These are phyloP conservation scores for Fusarium paranaense DNA, from an alignment of 2,329 filamentous ascomycete genomes.

Conservation along the genomic window DNA sequence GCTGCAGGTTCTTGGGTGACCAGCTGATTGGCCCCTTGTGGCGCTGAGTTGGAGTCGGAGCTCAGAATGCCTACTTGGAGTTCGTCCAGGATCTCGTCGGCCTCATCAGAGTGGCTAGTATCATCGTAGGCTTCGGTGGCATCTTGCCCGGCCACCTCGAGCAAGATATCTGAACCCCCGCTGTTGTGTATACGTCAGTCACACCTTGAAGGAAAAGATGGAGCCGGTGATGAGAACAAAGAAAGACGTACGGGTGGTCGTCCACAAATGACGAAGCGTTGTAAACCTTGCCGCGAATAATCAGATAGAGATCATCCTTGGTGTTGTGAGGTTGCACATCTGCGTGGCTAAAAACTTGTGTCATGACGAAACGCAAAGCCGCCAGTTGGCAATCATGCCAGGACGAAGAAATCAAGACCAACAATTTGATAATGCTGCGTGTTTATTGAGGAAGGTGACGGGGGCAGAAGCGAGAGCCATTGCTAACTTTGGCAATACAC, in stretches of 20 bases:
- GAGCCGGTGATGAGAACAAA: not conserved
- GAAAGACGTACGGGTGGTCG: slow-evolving; percentile 16
- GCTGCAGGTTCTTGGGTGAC: slow-evolving; percentile 65
- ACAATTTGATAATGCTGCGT: not conserved
- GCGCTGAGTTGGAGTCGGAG: slow-evolving; percentile 54
- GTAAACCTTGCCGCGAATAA: slow-evolving; percentile 16
- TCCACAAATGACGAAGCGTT: slow-evolving; percentile 6
- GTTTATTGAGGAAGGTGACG: not conserved
- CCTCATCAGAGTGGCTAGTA: slow-evolving; percentile 17
- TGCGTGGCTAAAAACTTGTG: slow-evolving; percentile 1
- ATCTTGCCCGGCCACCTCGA: slow-evolving; percentile 26
- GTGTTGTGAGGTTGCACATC: slow-evolving; percentile 15
- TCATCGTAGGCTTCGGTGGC: slow-evolving; percentile 18
- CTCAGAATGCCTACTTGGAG: slow-evolving; percentile 6
- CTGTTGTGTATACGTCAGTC: slow-evolving; percentile 5
- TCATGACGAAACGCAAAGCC: not conserved
- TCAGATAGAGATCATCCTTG: slow-evolving; percentile 16
- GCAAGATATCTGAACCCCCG: slow-evolving; percentile 14
- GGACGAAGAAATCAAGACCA: not conserved
- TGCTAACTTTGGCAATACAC: not conserved
- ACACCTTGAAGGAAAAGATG: not conserved
- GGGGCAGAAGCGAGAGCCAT: not conserved
- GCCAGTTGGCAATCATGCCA: not conserved
- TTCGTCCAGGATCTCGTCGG: slow-evolving; percentile 12
- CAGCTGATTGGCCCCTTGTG: not conserved